Percentiles rank a stretch among this genome's conserved stretches.
Conservation (phyloP, 2,329 filamentous ascomycete species). For the Zasmidium angulare region DNA sequence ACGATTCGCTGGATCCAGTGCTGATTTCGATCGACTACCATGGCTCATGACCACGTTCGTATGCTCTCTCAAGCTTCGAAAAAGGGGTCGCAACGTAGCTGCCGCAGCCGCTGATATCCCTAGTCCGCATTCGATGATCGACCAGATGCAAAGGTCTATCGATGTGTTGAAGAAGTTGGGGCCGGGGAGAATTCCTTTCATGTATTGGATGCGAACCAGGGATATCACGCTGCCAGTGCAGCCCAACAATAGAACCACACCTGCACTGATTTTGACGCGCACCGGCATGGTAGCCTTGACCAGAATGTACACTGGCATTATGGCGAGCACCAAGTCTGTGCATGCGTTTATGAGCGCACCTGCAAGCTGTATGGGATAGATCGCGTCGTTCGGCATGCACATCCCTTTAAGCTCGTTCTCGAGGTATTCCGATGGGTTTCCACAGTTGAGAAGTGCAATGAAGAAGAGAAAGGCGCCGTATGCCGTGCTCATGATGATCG, state of each 20-base stretch:
- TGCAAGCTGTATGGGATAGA: constrained; percentile 23
- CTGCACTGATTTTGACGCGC: constrained; percentile 42
- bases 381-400: constrained; percentile 20
- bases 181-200: constrained; percentile 20
- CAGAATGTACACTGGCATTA: constrained; percentile 43
- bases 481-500: constrained; percentile 33
- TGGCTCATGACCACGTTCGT: background rate
- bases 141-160: constrained; percentile 32
- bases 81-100: constrained; percentile 35
- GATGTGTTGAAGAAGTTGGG: constrained; percentile 27
- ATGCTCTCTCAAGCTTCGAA: constrained; percentile 22
- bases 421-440: constrained; percentile 25
- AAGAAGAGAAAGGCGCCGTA: constrained; percentile 37
- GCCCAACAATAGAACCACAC: constrained; percentile 42
- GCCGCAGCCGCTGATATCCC: constrained; percentile 36
- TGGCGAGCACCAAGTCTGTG: constrained; percentile 38
- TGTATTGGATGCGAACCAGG: constrained; percentile 27
- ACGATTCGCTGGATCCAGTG: constrained; percentile 6
- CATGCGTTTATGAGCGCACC: constrained; percentile 37
- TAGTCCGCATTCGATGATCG: constrained; percentile 36
- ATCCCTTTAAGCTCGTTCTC: constrained; percentile 17
- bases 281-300: constrained; percentile 42
- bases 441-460: constrained; percentile 34
- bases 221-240: constrained; percentile 26
- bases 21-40: constrained; percentile 3